These are phyloP conservation scores for Thalia dealbata DNA, from an alignment of 176 grass and related monocot species.

Conservation along the genomic window DNA sequence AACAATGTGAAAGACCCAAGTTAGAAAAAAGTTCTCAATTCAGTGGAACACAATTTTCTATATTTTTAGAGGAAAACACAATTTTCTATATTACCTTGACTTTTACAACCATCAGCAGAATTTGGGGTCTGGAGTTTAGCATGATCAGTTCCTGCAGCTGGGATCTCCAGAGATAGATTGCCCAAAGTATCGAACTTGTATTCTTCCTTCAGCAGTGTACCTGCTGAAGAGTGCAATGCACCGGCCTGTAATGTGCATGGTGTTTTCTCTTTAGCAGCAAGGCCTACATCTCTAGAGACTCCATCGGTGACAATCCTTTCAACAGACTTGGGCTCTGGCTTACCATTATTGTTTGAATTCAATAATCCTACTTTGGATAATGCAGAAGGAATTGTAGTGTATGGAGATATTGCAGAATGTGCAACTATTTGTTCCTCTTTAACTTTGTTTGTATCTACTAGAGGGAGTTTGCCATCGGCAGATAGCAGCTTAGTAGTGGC, in stretches of 20 bases:
- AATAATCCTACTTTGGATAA: conserved; percentile 31
- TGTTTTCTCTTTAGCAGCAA: conserved; percentile 27
- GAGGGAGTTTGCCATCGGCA: conserved; percentile 27
- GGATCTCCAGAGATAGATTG: conserved; percentile 23
- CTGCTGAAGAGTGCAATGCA: conserved; percentile 27
- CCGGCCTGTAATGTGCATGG: conserved; percentile 19
- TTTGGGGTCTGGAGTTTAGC: conserved; percentile 26
- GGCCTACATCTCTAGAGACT: conserved; percentile 8
- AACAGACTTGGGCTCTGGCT: conserved; percentile 23
- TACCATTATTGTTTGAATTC: conserved; percentile 24
- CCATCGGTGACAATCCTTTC: conserved; percentile 31
- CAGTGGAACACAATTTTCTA: conserved; percentile 29
- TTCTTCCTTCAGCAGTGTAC: conserved; percentile 37
- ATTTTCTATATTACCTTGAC: conserved; percentile 20
- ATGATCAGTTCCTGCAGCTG: conserved; percentile 32
- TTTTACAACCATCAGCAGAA: conserved; percentile 20
- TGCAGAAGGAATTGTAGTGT: conserved; percentile 25
- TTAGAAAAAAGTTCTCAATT: conserved; percentile 22
- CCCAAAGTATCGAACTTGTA: conserved; percentile 24
- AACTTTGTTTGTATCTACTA: conserved; percentile 27
- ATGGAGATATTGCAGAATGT: conserved; percentile 14
- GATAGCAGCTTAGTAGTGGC: conserved; percentile 26
- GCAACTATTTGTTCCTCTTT: conserved; percentile 35
- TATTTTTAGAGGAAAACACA: conserved; percentile 25
- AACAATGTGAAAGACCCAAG: conserved; percentile 31